Base-by-base conservation (phyloP, 768 basidiomycete species). In the Auricularia heimuer region DNA sequence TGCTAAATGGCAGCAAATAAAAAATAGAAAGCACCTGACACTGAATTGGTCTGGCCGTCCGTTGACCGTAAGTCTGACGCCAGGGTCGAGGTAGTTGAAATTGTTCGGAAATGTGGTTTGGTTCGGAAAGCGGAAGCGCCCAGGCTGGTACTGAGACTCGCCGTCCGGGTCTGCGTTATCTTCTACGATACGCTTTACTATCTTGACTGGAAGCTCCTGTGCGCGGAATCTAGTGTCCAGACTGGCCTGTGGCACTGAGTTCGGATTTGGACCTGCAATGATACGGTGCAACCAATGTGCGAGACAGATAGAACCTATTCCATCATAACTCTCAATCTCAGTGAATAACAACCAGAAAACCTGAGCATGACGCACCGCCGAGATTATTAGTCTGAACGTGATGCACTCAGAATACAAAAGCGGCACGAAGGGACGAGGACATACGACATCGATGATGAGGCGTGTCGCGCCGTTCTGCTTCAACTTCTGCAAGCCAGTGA, bases 391-490 rank as follows among this genome's bases (percentile, higher is more conserved):
- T 68, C 67, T 67, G n/a, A 4, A 6, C 61, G 12, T 21, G 29
- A 35, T 18, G 51, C 69, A 68, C 18, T 44, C 10, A 18, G n/a
- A 16, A 11, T 18, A 10, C 18, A 18, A 18, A 51, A 0, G 4
- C 47, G 0, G 34, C 8, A 36, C 39, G 42, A 16, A 14, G 34
- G 29, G 14, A 14, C 64, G n/a, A 12, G 1, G 14, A 70, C 74
- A n/a, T 64, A 74, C 75, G 68, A 86, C 80, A 74, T 86, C 85
- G 29, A 86, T 81, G 60, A 87, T 78, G 44, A 87, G 73, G 64
- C 78, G 79, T 18, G 77, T 79, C 3, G 81, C 83, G 33, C 85
- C 85, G 63, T 71, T 64, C 33, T 69, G 69, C 70, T 80, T 84
- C 67, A 86, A 70, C 12, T 75, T 77, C 62, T 77, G 68, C 66